Evolutionary conservation across 495 filamentous ascomycete species (phyloP).

Genomic region (Evernia prunastri): DNA sequence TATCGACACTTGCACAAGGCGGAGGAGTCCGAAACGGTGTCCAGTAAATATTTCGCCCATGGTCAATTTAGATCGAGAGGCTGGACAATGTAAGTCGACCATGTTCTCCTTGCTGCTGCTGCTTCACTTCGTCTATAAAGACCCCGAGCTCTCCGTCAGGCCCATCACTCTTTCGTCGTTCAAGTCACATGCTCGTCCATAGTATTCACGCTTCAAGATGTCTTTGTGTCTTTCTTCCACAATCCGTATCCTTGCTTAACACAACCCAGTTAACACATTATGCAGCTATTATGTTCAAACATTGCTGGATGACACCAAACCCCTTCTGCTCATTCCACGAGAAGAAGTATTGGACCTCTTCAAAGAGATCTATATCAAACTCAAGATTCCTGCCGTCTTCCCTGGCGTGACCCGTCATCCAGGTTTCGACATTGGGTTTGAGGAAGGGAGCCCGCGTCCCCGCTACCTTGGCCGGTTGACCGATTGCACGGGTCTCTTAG

Average conservation of each 20-base stretch:
- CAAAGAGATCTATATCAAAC: conserved; percentile 48
- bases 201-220: background rate
- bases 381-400: conserved; percentile 44
- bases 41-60: conserved; percentile 54
- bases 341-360: conserved; percentile 55
- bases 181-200: background rate
- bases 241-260: background rate
- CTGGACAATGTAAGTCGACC: conserved; percentile 65
- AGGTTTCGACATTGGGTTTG: conserved; percentile 53
- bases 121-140: background rate
- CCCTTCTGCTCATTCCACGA: conserved; percentile 58
- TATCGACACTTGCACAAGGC: conserved; percentile 48
- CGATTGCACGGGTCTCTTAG: conserved; percentile 31
- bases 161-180: background rate
- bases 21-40: conserved; percentile 40
- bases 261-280: conserved; percentile 1
- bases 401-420: conserved; percentile 38
- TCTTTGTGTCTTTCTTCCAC: background rate
- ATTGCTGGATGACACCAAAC: conserved; percentile 39
- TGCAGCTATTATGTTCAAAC: conserved; percentile 62
- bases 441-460: conserved; percentile 51
- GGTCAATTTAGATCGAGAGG: too few relatives aligned
- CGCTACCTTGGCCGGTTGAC: conserved; percentile 55
- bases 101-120: too few relatives aligned
- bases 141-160: background rate